Percentiles rank a stretch among this genome's conserved stretches.
These are phyloP conservation scores for Lepidium aucheri DNA, from an alignment of 345 rosid genomes.

Conservation along the genomic window DNA sequence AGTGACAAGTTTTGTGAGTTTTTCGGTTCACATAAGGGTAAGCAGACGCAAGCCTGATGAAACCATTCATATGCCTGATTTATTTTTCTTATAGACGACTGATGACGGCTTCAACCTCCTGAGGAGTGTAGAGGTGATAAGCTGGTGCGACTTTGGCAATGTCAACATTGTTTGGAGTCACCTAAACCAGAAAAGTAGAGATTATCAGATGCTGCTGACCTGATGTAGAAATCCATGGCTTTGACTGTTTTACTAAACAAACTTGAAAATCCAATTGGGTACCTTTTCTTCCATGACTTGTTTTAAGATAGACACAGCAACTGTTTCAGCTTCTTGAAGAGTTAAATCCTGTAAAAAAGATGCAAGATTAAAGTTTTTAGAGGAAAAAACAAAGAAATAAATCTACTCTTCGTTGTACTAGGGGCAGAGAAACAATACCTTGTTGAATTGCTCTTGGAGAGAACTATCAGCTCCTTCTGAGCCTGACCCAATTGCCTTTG, in stretches of 20 bases:
- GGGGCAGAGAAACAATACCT: conserved; percentile 28
- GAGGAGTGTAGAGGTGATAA: conserved; percentile 84
- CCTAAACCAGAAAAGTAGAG: not conserved
- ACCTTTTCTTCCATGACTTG: conserved; percentile 98
- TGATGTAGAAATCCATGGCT: not conserved
- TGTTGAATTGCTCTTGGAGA: conserved; percentile 84
- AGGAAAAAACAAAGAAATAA: not conserved
- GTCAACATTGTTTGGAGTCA: conserved; percentile 77
- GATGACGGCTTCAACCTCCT: conserved; percentile 93
- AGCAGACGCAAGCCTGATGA: not conserved
- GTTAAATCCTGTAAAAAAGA: conserved; percentile 50
- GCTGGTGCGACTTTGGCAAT: conserved; percentile 83
- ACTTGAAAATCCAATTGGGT: not conserved
- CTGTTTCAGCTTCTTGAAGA: conserved; percentile 73
- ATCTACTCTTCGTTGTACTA: not conserved
- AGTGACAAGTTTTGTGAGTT: not conserved
- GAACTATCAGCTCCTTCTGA: conserved; percentile 95
- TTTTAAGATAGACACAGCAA: conserved; percentile 74
- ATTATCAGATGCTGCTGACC: not conserved
- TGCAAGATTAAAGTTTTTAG: not conserved
- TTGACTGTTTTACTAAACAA: not conserved
- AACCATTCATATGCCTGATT: not conserved
- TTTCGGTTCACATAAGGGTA: not conserved
- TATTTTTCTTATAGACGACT: conserved; percentile 48
- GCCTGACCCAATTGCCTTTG: conserved; percentile 92